A percentile compares a stretch with the other conserved stretches of the same genome.
phyloP scores from a whole-genome alignment of 495 filamentous ascomycete genomes.

The Xylaria flabelliformis region DNA sequence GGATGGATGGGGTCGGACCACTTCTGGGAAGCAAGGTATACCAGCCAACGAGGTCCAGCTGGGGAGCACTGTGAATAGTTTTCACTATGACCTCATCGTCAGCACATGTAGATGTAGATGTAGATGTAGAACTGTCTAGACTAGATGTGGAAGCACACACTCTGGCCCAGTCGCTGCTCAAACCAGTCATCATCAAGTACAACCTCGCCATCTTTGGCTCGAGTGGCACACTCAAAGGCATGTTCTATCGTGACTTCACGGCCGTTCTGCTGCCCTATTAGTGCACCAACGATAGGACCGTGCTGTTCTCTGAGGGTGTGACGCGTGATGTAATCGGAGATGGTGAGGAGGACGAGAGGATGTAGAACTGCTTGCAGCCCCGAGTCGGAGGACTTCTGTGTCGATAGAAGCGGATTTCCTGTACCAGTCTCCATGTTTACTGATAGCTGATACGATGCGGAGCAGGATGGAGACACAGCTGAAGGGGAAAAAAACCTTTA shows the following conservation, averaged over 20 bases:
- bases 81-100: constrained; percentile 63
- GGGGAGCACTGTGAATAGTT: constrained; percentile 82
- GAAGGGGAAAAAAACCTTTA: constrained; percentile 1
- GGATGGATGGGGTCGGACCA: constrained; percentile 70
- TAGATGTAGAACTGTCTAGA: neutral
- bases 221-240: constrained; percentile 79
- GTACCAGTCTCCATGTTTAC: constrained; percentile 30
- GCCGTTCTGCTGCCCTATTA: constrained; percentile 90
- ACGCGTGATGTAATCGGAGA: constrained; percentile 94
- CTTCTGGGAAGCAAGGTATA: constrained; percentile 80
- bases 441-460: constrained; percentile 4
- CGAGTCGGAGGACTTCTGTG: constrained; percentile 69
- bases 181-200: constrained; percentile 76
- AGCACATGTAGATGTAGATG: constrained; percentile 13
- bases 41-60: constrained; percentile 92
- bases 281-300: constrained; percentile 81
- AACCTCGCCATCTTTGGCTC: constrained; percentile 52
- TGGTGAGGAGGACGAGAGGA: constrained; percentile 91
- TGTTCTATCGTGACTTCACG: constrained; percentile 90
- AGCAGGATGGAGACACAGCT: constrained; percentile 5
- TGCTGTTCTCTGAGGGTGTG: constrained; percentile 77
- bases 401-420: constrained; percentile 53
- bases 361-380: constrained; percentile 86
- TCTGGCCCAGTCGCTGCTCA: constrained; percentile 78
- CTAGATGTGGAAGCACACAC: constrained; percentile 55